phyloP scores from a whole-genome alignment of 1,284 basidiomycete species.

The Anthracocystis panici-leucophaei region DNA sequence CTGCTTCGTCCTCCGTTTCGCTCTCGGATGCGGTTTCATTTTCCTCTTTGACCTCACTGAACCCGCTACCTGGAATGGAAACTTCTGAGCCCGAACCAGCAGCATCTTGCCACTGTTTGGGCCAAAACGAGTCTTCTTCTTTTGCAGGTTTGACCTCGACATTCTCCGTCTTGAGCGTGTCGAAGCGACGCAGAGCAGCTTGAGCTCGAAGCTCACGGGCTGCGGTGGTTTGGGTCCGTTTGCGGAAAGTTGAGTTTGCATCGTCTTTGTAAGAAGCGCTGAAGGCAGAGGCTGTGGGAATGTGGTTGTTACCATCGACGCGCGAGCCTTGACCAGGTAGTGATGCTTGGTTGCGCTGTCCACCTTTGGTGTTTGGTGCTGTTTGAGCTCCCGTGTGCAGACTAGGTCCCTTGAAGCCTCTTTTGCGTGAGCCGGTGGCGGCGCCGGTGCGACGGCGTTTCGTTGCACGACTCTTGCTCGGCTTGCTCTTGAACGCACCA shows the following conservation, averaged over 20 bases:
- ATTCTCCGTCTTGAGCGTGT: slow-evolving; percentile 15
- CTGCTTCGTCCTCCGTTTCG: slow-evolving; percentile 36
- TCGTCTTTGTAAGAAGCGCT: slow-evolving; percentile 50
- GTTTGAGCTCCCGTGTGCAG: slow-evolving; percentile 62
- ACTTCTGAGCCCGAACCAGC: background rate
- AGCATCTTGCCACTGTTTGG: background rate
- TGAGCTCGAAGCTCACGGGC: slow-evolving; percentile 49
- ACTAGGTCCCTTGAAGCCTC: slow-evolving; percentile 47
- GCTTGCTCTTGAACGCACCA: slow-evolving; percentile 48
- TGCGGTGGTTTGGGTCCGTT: slow-evolving; percentile 36
- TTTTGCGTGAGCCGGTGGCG: slow-evolving; percentile 14
- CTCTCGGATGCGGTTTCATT: slow-evolving; percentile 16
- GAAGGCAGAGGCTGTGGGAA: slow-evolving; percentile 43
- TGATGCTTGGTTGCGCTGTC: slow-evolving; percentile 25
- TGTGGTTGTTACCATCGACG: slow-evolving; percentile 51
- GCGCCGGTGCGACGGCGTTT: slow-evolving; percentile 26
- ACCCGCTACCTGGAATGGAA: slow-evolving; percentile 1
- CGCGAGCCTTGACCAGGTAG: slow-evolving; percentile 49
- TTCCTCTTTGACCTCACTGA: slow-evolving; percentile 15
- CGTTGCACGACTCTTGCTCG: slow-evolving; percentile 20
- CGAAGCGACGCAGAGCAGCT: slow-evolving; percentile 40
- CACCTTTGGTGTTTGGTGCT: slow-evolving; percentile 45
- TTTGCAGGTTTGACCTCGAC: background rate
- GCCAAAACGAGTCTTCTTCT: slow-evolving; percentile 11
- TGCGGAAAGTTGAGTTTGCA: slow-evolving; percentile 59